Conservation (phyloP, 495 filamentous ascomycete genomes). For the Letharia lupina region DNA sequence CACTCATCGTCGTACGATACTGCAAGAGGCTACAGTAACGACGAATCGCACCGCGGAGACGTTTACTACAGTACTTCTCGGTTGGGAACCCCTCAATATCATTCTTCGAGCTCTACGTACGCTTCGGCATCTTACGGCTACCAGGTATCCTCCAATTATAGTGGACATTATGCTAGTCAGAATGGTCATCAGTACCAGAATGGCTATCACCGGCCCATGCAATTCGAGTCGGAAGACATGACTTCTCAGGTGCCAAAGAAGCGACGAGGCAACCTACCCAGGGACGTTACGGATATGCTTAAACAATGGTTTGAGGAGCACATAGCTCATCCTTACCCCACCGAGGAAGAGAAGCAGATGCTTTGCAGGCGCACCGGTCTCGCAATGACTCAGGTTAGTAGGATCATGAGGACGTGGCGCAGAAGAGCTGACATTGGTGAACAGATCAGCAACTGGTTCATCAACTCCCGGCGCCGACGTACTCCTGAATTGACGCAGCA, state of each 20-base stretch:
- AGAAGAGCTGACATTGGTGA: conserved; percentile 9
- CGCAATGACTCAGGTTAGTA: conserved; percentile 65
- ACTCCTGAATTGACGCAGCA: conserved; percentile 58
- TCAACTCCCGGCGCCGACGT: conserved; percentile 76
- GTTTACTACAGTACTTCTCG: conserved; percentile 6
- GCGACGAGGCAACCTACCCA: conserved; percentile 77
- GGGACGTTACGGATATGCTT: conserved; percentile 73
- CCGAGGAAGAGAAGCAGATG: conserved; percentile 81
- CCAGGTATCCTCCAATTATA: conserved; percentile 19
- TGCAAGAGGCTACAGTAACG: conserved; percentile 5
- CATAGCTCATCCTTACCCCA: conserved; percentile 76
- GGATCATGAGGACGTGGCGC: neutral
- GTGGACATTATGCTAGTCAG: conserved; percentile 16
- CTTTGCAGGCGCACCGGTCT: conserved; percentile 68
- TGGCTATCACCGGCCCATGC: conserved; percentile 11
- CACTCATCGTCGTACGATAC: conserved; percentile 7
- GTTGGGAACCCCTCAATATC: neutral
- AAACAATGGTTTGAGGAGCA: conserved; percentile 74
- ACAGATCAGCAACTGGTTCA: conserved; percentile 94
- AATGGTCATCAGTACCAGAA: conserved; percentile 11
- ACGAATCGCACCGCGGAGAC: conserved; percentile 1
- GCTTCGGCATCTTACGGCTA: conserved; percentile 2
- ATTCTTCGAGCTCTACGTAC: neutral
- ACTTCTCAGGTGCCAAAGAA: conserved; percentile 46
- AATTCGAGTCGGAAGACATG: conserved; percentile 33